A percentile compares a stretch with the other conserved stretches of the same genome.
Evolutionary conservation across 73 alveolate species (phyloP).

Genomic region (Uronychia setigera): DNA sequence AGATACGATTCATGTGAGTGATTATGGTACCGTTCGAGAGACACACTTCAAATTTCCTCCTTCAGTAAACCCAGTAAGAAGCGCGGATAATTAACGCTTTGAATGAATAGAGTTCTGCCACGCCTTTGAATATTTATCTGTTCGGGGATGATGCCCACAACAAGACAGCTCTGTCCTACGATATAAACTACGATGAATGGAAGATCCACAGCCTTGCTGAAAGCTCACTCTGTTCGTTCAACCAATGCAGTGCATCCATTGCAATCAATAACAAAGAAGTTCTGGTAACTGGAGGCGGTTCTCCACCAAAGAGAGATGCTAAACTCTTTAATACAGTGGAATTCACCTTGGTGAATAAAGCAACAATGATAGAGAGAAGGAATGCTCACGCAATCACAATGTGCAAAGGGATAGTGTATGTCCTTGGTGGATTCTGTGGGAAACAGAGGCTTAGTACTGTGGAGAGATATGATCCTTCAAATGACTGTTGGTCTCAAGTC

Average conservation of each 20-base stretch:
- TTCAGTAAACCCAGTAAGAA: background rate
- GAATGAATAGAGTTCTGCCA: background rate
- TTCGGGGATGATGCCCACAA: slow-evolving; percentile 54
- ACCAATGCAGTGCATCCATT: slow-evolving; percentile 51
- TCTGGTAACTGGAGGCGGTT: slow-evolving; percentile 60
- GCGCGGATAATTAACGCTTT: slow-evolving; percentile 2
- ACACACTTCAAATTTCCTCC: slow-evolving; percentile 49
- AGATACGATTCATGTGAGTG: slow-evolving; percentile 47
- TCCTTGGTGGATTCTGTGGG: slow-evolving; percentile 54
- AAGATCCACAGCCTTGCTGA: slow-evolving; percentile 31
- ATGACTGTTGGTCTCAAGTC: slow-evolving; percentile 41
- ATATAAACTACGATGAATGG: slow-evolving; percentile 54
- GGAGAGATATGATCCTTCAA: slow-evolving; percentile 26
- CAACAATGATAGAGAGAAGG: slow-evolving; percentile 50
- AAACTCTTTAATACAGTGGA: slow-evolving; percentile 27
- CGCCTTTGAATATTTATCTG: slow-evolving; percentile 19
- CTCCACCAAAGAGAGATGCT: slow-evolving; percentile 58
- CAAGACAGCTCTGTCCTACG: slow-evolving; percentile 41
- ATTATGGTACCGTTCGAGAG: slow-evolving; percentile 48
- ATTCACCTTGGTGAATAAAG: slow-evolving; percentile 17
- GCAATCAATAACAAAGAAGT: slow-evolving; percentile 24
- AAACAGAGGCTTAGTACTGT: slow-evolving; percentile 35
- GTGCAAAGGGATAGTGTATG: slow-evolving; percentile 43
- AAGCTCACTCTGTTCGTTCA: slow-evolving; percentile 10
- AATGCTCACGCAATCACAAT: slow-evolving; percentile 60